These are phyloP conservation scores for Typha latifolia DNA, from an alignment of 176 grass and related monocot species.

Conservation along the genomic window DNA sequence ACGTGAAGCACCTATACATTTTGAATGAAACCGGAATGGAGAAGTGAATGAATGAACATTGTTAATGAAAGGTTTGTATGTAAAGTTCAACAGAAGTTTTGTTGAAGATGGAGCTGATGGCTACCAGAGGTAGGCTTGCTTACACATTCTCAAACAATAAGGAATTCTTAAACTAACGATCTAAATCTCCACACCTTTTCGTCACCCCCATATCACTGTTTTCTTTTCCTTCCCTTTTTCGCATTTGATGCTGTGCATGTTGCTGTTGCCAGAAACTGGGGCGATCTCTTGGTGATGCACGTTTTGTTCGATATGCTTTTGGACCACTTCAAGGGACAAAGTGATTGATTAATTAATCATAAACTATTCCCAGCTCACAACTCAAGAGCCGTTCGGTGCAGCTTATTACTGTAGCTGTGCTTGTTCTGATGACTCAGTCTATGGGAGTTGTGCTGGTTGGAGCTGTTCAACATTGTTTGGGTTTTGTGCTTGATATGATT, in stretches of 20 bases:
- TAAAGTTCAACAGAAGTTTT: constrained; percentile 15
- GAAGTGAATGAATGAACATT: constrained; percentile 3
- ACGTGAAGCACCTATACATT: constrained; percentile 15
- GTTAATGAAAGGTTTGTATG: constrained; percentile 9
- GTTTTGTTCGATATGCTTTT: constrained; percentile 36
- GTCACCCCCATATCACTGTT: not conserved
- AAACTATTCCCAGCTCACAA: constrained; percentile 32
- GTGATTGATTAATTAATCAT: constrained; percentile 31
- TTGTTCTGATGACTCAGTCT: constrained; percentile 36
- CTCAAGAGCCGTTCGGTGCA: constrained; percentile 19
- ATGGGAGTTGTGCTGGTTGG: constrained; percentile 50
- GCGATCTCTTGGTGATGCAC: constrained; percentile 39
- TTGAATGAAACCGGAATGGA: constrained; percentile 14
- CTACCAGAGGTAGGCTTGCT: constrained; percentile 57
- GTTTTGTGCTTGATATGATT: constrained; percentile 52
- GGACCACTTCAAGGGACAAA: constrained; percentile 32
- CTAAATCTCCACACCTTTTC: constrained; percentile 21
- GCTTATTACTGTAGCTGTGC: constrained; percentile 34
- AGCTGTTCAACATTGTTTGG: constrained; percentile 53
- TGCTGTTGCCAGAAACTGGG: constrained; percentile 68
- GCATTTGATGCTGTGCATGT: constrained; percentile 65
- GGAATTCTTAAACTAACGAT: constrained; percentile 14
- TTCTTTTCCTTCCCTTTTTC: constrained; percentile 18
- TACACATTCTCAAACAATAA: constrained; percentile 25
- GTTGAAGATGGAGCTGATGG: constrained; percentile 48